phyloP scores from a whole-genome alignment of 345 rosid species.

The Euphorbia tirucalli region DNA sequence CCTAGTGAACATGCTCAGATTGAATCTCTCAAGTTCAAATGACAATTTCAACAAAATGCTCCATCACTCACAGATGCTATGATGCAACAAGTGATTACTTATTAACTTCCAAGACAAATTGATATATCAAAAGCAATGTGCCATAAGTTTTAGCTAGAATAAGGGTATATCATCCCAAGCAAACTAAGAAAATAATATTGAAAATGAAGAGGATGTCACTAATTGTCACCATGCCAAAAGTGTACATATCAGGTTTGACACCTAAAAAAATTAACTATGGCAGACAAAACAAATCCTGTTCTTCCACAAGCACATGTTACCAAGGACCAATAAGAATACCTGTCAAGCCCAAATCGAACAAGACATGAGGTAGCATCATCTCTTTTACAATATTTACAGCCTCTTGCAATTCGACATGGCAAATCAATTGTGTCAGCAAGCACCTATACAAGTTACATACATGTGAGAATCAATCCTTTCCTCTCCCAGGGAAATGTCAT shows the following conservation, averaged over 20 bases:
- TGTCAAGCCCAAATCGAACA: conserved; percentile 90
- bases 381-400: conserved; percentile 88
- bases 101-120: neutral
- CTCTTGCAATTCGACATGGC: conserved; percentile 98
- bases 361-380: conserved; percentile 95
- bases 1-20: neutral
- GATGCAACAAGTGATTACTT: neutral
- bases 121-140: neutral
- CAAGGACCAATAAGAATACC: conserved; percentile 36
- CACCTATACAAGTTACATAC: conserved; percentile 51
- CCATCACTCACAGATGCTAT: neutral
- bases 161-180: neutral
- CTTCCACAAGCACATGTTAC: neutral
- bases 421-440: conserved; percentile 88
- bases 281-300: neutral
- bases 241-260: neutral
- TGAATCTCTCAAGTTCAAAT: neutral
- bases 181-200: neutral
- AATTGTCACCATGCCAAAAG: neutral
- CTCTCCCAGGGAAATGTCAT: conserved; percentile 8
- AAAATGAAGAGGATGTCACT: neutral
- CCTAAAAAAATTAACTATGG: neutral
- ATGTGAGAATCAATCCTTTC: conserved; percentile 5
- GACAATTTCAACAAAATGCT: neutral
- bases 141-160: neutral